A percentile compares a stretch with the other conserved stretches of the same genome.
Evolutionary conservation across 305 asterid genomes (phyloP).

Genomic region (Fraxinus platypoda): DNA sequence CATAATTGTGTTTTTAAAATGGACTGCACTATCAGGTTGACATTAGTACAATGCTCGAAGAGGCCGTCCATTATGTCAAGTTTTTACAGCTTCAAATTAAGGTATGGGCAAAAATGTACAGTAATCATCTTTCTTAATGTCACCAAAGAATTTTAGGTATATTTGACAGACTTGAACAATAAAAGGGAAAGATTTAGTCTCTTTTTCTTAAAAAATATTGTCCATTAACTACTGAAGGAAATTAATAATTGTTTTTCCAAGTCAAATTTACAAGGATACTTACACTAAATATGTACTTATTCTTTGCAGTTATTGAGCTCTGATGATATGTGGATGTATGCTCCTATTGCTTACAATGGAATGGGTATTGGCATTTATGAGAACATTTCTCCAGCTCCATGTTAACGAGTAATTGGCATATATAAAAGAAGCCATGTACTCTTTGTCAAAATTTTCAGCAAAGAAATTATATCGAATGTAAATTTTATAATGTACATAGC

Average conservation of each 20-base stretch:
- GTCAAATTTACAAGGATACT: neutral
- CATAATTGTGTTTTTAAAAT: neutral
- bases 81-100: conserved; percentile 52
- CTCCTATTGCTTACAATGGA: conserved; percentile 51
- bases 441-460: neutral
- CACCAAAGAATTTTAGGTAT: neutral
- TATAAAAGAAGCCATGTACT: neutral
- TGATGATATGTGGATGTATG: conserved; percentile 60
- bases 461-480: neutral
- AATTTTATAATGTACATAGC: neutral
- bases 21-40: conserved; percentile 26
- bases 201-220: too few relatives aligned
- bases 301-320: conserved; percentile 46
- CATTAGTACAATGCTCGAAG: conserved; percentile 61
- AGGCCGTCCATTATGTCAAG: conserved; percentile 51
- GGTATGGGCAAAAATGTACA: conserved; percentile 22
- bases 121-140: neutral
- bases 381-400: conserved; percentile 19
- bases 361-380: conserved; percentile 38
- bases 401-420: neutral
- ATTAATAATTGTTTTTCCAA: neutral
- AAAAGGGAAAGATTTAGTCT: neutral
- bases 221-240: neutral
- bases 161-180: neutral
- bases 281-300: neutral